phyloP scores from a whole-genome alignment of 352 stramenopile species.

The Phytopythium ostracodes region DNA sequence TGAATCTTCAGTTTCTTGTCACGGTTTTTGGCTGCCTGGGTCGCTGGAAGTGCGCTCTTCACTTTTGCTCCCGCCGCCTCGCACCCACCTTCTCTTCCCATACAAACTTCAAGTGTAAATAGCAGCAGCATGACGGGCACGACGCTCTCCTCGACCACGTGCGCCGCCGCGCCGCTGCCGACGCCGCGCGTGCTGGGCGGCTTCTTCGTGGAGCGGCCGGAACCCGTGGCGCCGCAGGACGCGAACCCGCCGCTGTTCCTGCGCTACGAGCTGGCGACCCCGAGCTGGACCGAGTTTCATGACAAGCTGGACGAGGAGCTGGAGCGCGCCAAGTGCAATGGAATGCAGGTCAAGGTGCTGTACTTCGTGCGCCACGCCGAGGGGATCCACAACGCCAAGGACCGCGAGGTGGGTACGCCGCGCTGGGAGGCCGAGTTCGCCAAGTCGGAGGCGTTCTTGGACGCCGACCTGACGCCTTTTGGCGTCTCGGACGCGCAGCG shows the following conservation, averaged over 20 bases:
- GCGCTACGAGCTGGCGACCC: slow-evolving; percentile 23
- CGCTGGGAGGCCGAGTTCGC: slow-evolving; percentile 62
- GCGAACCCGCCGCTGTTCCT: slow-evolving; percentile 21
- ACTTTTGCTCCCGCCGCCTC: not conserved
- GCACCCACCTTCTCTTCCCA: not conserved
- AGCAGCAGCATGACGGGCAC: not conserved
- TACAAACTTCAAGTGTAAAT: not conserved
- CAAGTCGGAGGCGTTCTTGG: slow-evolving; percentile 51
- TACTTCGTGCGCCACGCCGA: slow-evolving; percentile 79
- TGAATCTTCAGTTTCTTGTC: not conserved
- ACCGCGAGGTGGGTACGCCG: slow-evolving; percentile 41
- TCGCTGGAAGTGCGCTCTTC: not conserved
- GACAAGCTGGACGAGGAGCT: slow-evolving; percentile 13
- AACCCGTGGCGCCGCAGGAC: not conserved
- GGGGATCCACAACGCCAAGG: slow-evolving; percentile 65
- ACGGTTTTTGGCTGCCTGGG: not conserved
- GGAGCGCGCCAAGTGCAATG: slow-evolving; percentile 14
- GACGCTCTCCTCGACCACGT: not conserved
- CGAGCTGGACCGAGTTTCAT: slow-evolving; percentile 25
- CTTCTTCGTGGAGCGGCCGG: slow-evolving; percentile 23
- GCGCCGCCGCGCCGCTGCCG: slow-evolving; percentile 1
- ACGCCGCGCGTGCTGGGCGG: slow-evolving; percentile 14
- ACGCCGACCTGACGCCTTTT: slow-evolving; percentile 58
- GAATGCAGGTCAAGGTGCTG: slow-evolving; percentile 48
- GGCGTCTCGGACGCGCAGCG: slow-evolving; percentile 41